Evolutionary conservation across 345 rosid genomes (phyloP), one percentile per base, ranked within the genome.

Genomic region (Aquilaria sinensis): DNA sequence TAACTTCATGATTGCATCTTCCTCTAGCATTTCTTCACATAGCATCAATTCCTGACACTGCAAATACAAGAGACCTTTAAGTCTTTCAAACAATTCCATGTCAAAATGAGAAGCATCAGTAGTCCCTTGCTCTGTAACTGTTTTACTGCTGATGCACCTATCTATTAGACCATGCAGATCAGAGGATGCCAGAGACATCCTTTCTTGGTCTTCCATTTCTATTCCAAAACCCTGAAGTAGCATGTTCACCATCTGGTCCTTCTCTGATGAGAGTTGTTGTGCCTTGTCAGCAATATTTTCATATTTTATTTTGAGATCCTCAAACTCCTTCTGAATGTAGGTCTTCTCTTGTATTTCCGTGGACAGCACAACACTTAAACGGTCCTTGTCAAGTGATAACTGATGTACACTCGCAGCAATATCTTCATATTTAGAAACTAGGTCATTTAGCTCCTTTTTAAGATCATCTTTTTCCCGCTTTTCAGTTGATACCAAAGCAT

Each of bases 21-120:
- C 88, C 70, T 81, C 88, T 29, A 84, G 72, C 61, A 89, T 67
- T 67, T 74, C 81, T 79, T 85, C 70, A 67, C 73, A 81, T 57
- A 89, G 82, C 65, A 68, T 71, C 67, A 84, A 77, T 34, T 93
- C 97, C 62, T 66, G 83, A 73, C 77, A 69, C 69, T 72, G 80
- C 57, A 79, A 78, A 79, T 85, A 89, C 76, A 93, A 78, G 56
- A 84, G 83, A 76, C 78, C 58, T 75, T 84, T 90, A 74, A 84
- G 57, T 71, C 70, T 84, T 69, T 85, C 87, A 64, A 80, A 69
- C 51, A 64, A 46, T 61, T 83, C 84, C 64, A 66, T 54, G 52
- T 78, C 75, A 63, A 59, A 68, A 56, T 23, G 50, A 58, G 83
- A 76, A 63, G 58, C 34, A 61, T 75, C 76, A 59, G 87, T 57